These are phyloP conservation scores for Ploettnerulaceae sp. DNA, from an alignment of 2,329 filamentous ascomycete genomes.

Conservation along the genomic window DNA sequence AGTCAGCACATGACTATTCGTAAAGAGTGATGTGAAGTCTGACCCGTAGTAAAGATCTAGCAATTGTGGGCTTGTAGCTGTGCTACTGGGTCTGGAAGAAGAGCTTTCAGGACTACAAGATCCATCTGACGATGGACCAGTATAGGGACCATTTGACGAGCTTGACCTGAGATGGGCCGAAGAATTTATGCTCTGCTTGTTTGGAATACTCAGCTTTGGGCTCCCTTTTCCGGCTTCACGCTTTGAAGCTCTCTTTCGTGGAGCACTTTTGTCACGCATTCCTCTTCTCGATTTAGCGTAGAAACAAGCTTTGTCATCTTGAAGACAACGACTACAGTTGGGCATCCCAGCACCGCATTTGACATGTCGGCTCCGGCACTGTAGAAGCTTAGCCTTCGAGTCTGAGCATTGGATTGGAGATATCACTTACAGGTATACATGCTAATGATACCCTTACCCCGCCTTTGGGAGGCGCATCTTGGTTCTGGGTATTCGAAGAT, in stretches of 20 bases:
- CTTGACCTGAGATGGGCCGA: neutral
- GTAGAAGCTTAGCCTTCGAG: conserved; percentile 13
- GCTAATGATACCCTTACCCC: conserved; percentile 40
- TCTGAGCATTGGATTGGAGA: conserved; percentile 43
- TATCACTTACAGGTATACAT: conserved; percentile 39
- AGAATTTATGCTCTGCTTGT: neutral
- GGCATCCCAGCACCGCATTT: conserved; percentile 45
- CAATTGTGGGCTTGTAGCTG: conserved; percentile 20
- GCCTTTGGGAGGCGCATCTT: conserved; percentile 15
- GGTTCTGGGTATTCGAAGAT: conserved; percentile 3
- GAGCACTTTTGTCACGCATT: conserved; percentile 29
- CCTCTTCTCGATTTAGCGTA: conserved; percentile 46
- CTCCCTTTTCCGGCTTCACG: conserved; percentile 12
- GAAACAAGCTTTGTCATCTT: conserved; percentile 41
- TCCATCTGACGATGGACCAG: conserved; percentile 14
- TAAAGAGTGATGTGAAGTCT: conserved; percentile 13
- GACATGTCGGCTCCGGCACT: conserved; percentile 38
- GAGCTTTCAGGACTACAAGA: conserved; percentile 22
- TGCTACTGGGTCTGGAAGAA: conserved; percentile 12
- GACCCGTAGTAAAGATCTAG: conserved; percentile 27
- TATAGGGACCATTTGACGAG: conserved; percentile 15
- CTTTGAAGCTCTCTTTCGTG: conserved; percentile 18
- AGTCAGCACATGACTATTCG: conserved; percentile 24
- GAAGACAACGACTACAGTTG: conserved; percentile 39
- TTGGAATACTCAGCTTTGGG: conserved; percentile 1